Evolutionary conservation across 257 asterid genomes (phyloP), one percentile per base, ranked within the genome.

Genomic region (Orobanche coerulescens): DNA sequence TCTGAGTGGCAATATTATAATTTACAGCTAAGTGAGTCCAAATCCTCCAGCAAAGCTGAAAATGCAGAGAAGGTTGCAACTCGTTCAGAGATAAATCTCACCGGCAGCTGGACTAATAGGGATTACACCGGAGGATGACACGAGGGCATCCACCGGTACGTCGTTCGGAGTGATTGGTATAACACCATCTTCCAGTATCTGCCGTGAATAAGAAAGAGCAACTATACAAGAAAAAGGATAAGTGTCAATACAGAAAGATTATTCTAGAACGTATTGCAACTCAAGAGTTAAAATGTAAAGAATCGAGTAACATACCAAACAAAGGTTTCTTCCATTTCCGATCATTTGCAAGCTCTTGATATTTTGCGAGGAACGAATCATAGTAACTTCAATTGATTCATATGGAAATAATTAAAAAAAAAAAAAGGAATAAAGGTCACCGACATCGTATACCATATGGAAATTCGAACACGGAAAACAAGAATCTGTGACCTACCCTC

Each of bases 261-360:
- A 40, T 31, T 44, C 7, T 51, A 30, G 7, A 20, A 28, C 19
- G 52, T 13, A 26, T 39, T 20, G 58, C 42, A 5, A 20, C 14
- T 36, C 42, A 36, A 11, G 33, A 11, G 22, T 49, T 20, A 7
- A 49, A 10, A 31, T 22, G 30, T 10, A 52, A 25, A 12, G 9
- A 25, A 52, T 52, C 25, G 23, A 57, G 51, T 13, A 63, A 48
- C 78, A 37, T 72, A 86, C 96, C 81, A 23, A 81, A 73, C 51
- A 84, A 78, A 61, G 97, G 95, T 65, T 75, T 87, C 85, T 83
- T 86, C 99, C 97, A 93, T 33, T 81, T 76, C 53, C 79, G 76
- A 37, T 81, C 83, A 72, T 64, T 62, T 4, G 86, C 92, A 4
- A 79, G 98, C 66, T 79, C 87, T 71, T 70, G 70, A 73, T 93